Conservation (phyloP, 768 basidiomycete species). For the Boletus barrowsii region DNA sequence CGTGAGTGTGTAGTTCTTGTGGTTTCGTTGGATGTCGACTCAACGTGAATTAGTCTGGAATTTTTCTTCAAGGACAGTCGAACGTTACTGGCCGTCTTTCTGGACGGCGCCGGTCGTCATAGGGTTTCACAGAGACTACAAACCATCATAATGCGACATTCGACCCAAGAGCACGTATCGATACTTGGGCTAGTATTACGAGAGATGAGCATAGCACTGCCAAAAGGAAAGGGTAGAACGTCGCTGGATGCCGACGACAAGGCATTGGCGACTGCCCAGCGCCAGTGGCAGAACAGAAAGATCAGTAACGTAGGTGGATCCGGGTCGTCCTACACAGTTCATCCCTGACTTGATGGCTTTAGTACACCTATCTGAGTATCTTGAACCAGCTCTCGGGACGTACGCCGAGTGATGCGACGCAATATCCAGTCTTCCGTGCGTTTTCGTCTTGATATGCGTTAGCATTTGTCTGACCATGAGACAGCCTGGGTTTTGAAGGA, state of each 20-base stretch:
- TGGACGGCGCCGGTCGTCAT: constrained; percentile 61
- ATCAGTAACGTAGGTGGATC: constrained; percentile 75
- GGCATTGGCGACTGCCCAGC: constrained; percentile 67
- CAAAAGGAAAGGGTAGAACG: constrained; percentile 19
- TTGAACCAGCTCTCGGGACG: constrained; percentile 90
- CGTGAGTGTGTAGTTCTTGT: constrained; percentile 47
- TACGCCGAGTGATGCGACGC: constrained; percentile 92
- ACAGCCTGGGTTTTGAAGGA: constrained; percentile 88
- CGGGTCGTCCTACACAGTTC: background rate
- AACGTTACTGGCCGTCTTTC: constrained; percentile 80
- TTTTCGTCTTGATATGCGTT: background rate
- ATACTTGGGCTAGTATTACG: constrained; percentile 49
- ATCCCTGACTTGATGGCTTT: background rate
- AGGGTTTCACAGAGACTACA: constrained; percentile 55
- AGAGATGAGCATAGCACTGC: constrained; percentile 28
- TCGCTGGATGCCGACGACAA: constrained; percentile 17
- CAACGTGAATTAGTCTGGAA: constrained; percentile 58
- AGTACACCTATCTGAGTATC: constrained; percentile 89
- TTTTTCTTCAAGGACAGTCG: constrained; percentile 92
- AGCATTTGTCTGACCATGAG: background rate
- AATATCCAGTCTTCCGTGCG: constrained; percentile 89
- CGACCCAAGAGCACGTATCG: constrained; percentile 37
- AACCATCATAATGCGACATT: constrained; percentile 41
- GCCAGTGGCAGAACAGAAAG: constrained; percentile 85
- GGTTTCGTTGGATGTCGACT: background rate